Conservation (phyloP, 148 eudicot species). For the Silene uniflora region DNA sequence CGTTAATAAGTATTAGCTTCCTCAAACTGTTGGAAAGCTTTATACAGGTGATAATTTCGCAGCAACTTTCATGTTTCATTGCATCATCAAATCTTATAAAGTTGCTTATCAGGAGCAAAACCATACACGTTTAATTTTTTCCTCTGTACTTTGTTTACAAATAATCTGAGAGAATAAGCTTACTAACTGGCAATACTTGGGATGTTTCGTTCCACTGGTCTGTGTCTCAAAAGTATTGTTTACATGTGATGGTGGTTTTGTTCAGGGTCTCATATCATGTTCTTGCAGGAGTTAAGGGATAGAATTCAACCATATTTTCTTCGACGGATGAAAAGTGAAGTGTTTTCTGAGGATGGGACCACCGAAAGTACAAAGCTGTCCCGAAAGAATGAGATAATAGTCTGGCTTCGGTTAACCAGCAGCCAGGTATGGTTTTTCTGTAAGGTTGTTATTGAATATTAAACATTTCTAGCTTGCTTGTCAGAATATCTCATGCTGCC, state of each 20-base stretch:
- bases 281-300: slow-evolving; percentile 69
- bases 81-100: not conserved
- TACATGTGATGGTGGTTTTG: slow-evolving; percentile 3
- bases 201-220: not conserved
- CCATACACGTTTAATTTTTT: not conserved
- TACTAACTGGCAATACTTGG: not conserved
- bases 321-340: slow-evolving; percentile 90
- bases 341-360: slow-evolving; percentile 51
- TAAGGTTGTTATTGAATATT: not conserved
- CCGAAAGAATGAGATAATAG: slow-evolving; percentile 85
- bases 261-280: not conserved
- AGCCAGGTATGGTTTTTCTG: slow-evolving; percentile 59
- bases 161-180: not conserved
- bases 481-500: not conserved
- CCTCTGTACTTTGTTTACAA: not conserved
- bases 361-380: slow-evolving; percentile 52
- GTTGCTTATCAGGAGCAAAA: not conserved
- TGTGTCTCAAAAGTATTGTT: not conserved
- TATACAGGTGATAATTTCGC: not conserved
- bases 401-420: slow-evolving; percentile 75
- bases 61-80: not conserved
- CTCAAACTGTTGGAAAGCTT: not conserved
- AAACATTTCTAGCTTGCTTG: not conserved
- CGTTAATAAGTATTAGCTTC: not conserved
- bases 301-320: slow-evolving; percentile 89